Conservation (phyloP, 768 basidiomycete species). For the Suillus ampliporus region DNA sequence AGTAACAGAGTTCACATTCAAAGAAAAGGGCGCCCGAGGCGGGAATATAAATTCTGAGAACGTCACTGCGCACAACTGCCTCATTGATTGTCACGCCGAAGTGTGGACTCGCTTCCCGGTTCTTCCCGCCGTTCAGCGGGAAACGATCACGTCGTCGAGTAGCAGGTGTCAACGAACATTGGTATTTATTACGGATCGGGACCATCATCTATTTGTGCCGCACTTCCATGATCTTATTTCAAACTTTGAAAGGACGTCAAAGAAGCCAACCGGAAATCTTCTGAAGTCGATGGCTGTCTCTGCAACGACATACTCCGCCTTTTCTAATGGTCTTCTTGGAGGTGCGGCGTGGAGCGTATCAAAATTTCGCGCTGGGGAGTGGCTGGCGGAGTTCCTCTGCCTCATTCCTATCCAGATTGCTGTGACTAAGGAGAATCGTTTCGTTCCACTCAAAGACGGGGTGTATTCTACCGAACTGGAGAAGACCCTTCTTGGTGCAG, state of each 20-base stretch:
- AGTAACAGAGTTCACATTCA: conserved; percentile 61
- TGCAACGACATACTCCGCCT: conserved; percentile 34
- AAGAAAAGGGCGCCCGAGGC: conserved; percentile 42
- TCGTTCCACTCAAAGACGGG: conserved; percentile 65
- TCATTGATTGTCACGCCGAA: conserved; percentile 60
- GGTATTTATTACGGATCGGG: conserved; percentile 49
- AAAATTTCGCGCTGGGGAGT: conserved; percentile 56
- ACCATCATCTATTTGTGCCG: conserved; percentile 39
- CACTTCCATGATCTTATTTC: conserved; percentile 54
- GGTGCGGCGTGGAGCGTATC: conserved; percentile 39
- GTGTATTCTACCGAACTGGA: conserved; percentile 56
- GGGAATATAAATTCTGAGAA: conserved; percentile 18
- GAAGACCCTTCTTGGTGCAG: conserved; percentile 59
- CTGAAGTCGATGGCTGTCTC: conserved; percentile 45
- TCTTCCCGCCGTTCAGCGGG: conserved; percentile 53
- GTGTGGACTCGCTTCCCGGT: conserved; percentile 70
- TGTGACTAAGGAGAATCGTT: conserved; percentile 61
- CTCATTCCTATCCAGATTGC: conserved; percentile 71
- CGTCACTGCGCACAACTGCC: conserved; percentile 49
- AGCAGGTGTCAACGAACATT: conserved; percentile 42
- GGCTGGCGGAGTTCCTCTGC: conserved; percentile 65
- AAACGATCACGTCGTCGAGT: conserved; percentile 44
- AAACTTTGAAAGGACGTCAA: conserved; percentile 53
- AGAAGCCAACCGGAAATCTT: conserved; percentile 55
- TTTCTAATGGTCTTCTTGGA: conserved; percentile 24